Conservation (phyloP, 176 grass and related monocot species). For the barley (Hordeum vulgare) region MorexV3_pseudomolecules_assembly NC_058520.1:495857706-495858205, state of each 20-base stretch:
- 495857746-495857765: constrained; percentile 19
- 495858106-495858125: constrained; percentile 75
- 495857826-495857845: neutral
- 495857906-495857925: constrained; percentile 39
- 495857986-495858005: constrained; percentile 38
- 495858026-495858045: constrained; percentile 32
- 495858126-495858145: constrained; percentile 51
- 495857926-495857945: constrained; percentile 54
- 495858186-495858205: neutral
- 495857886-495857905: constrained; percentile 58
- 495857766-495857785: constrained; percentile 63
- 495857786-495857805: neutral
- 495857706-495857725: constrained; percentile 68
- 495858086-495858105: constrained; percentile 74
- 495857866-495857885: constrained; percentile 45
- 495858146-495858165: neutral
- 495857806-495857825: neutral
- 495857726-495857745: constrained; percentile 49
- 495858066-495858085: constrained; percentile 42
- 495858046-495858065: constrained; percentile 36
- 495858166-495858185: neutral
- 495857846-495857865: neutral
- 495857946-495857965: constrained; percentile 55
- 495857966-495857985: constrained; percentile 55
- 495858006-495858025: constrained; percentile 25